These are phyloP conservation scores for Aspergillus nomiae DNA, from an alignment of 2,329 filamentous ascomycete genomes.

Conservation along the genomic window DNA sequence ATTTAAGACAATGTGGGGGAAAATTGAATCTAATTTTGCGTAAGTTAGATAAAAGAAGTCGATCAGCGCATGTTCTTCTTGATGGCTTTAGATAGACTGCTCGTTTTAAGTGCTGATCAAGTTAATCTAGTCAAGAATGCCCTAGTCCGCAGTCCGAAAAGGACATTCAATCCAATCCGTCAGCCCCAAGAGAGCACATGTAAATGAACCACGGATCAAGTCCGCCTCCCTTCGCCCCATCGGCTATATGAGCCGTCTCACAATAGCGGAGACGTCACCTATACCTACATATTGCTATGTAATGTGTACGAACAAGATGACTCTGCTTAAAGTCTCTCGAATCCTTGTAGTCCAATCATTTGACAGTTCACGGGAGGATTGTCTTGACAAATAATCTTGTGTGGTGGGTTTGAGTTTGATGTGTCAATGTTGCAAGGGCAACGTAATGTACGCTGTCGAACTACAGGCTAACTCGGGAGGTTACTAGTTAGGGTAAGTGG, in stretches of 20 bases:
- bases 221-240: background rate
- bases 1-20: slow-evolving; percentile 1
- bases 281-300: background rate
- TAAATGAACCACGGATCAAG: slow-evolving; percentile 5
- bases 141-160: background rate
- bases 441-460: background rate
- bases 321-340: background rate
- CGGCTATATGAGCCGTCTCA: slow-evolving; percentile 4
- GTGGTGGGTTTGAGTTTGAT: background rate
- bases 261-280: background rate
- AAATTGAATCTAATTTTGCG: background rate
- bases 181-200: background rate
- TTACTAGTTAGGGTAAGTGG: no score
- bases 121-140: background rate
- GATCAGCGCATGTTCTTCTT: background rate
- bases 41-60: background rate
- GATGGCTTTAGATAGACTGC: background rate
- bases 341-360: background rate
- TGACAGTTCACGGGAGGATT: background rate
- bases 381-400: background rate
- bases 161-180: background rate
- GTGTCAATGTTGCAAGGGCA: slow-evolving; percentile 13
- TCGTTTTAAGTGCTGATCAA: background rate
- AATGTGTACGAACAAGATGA: background rate
- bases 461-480: background rate